Base-by-base conservation (phyloP, 1,139 yeast genomes). In the Candida anutae region DNA sequence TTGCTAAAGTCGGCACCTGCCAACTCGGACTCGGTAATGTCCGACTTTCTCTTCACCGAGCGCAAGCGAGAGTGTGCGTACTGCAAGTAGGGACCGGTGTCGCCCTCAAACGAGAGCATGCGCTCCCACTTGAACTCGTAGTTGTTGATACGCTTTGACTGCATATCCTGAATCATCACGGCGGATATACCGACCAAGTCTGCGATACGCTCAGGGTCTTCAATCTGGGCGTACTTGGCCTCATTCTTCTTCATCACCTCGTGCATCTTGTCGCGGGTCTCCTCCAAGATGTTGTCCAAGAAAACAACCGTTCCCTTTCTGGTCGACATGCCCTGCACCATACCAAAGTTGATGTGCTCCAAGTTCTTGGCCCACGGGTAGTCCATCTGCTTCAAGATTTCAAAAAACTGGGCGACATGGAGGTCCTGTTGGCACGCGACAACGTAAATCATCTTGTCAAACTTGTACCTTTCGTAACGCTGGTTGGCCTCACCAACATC, bases 91-190 rank as follows among this genome's bases (percentile, higher is more conserved):
- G 99, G 98, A 53, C 99, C 99, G 36, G 99, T 90, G 59, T 90
- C 99, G 60, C 99, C 99, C 69, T 90, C 99, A 44, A 93, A 88
- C 5, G 96, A 85, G 28, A 84, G 72, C 97, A 90, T 90, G 68
- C 99, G 83, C 48, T 83, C 88, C 99, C 98, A 90, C 60, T 87
- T 84, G 62, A 93, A 93, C 46, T 80, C 87, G 62, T 93, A 93
- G 63, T 90, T 88, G 68, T 90, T 87, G 58, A 88, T 75, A 62
- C 98, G 82, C 69, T 93, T 93, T 37, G 95, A 81, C 63, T 85
- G 94, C 96, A 90, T 87, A 59, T 93, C 99, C 67, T 93, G 98
- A 50, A 93, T 83, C 95, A 93, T 88, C 35, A 93, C 95, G 9
- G 98, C 97, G 23, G 96, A 82, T 35, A 90, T 84, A 55, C 98